Conservation (phyloP, 148 eudicot genomes). For the Chenopodium album region DNA sequence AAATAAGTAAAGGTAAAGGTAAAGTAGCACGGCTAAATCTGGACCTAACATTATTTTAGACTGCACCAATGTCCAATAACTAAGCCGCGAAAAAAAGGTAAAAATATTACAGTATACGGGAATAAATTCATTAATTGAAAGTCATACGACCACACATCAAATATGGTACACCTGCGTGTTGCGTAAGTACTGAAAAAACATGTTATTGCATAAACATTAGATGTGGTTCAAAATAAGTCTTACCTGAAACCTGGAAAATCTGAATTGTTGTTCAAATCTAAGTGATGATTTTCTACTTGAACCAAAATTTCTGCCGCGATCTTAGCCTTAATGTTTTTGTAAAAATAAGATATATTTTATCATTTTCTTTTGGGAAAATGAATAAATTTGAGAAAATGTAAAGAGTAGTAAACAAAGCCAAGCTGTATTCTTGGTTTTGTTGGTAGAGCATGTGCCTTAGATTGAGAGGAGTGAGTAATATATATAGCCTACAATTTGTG, state of each 20-base stretch:
- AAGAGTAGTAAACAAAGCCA: not conserved
- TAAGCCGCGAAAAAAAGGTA: not conserved
- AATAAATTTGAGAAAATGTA: not conserved
- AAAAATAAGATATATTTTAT: no score
- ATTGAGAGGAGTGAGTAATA: not conserved
- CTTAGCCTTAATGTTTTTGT: not conserved
- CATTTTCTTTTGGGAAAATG: no score
- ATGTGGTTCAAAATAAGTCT: not conserved
- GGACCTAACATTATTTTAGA: not conserved
- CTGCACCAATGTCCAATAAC: not conserved
- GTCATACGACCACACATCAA: no score
- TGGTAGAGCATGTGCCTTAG: conserved; percentile 8
- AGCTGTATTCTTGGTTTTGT: not conserved
- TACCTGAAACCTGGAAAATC: not conserved
- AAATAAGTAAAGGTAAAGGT: no score
- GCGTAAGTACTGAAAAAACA: no score
- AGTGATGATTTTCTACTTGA: not conserved
- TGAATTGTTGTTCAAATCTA: not conserved
- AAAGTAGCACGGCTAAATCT: not conserved
- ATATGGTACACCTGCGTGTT: no score
- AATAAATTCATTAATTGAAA: no score
- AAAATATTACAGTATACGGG: no score
- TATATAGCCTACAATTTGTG: conserved; percentile 5
- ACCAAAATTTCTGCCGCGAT: not conserved
- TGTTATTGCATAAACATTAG: not conserved